phyloP scores from a whole-genome alignment of 495 filamentous ascomycete species.

The Aspergillus biplanus region DNA sequence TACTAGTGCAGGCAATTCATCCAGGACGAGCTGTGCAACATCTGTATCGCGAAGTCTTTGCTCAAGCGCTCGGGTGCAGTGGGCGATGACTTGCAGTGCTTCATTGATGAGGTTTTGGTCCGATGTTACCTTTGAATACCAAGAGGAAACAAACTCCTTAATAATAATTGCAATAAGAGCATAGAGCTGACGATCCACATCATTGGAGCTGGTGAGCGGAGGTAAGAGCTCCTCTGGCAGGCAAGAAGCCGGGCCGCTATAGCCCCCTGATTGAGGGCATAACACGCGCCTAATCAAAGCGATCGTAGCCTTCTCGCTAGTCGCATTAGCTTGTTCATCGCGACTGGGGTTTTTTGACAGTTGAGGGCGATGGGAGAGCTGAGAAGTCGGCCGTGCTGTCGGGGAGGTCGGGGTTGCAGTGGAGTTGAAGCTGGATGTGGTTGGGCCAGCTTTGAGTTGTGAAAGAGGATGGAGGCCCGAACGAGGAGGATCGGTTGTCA shows the following conservation, averaged over 20 bases:
- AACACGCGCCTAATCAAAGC: slow-evolving; percentile 67
- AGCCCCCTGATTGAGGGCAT: slow-evolving; percentile 55
- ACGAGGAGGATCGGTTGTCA: slow-evolving; percentile 44
- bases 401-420: slow-evolving; percentile 25
- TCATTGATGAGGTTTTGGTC: slow-evolving; percentile 87
- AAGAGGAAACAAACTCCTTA: slow-evolving; percentile 84
- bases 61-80: slow-evolving; percentile 85
- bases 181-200: slow-evolving; percentile 89
- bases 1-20: slow-evolving; percentile 84
- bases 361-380: slow-evolving; percentile 39
- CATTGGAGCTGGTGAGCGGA: slow-evolving; percentile 89
- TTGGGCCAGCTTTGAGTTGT: slow-evolving; percentile 54
- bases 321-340: slow-evolving; percentile 40
- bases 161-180: slow-evolving; percentile 87
- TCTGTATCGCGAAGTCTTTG: slow-evolving; percentile 81
- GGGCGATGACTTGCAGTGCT: slow-evolving; percentile 84
- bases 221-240: slow-evolving; percentile 81
- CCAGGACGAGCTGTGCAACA: slow-evolving; percentile 78
- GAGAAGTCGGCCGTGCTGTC: slow-evolving; percentile 34
- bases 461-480: slow-evolving; percentile 50
- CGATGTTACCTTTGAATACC: slow-evolving; percentile 90
- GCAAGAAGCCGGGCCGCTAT: slow-evolving; percentile 45
- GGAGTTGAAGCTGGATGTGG: slow-evolving; percentile 50
- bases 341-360: slow-evolving; percentile 29
- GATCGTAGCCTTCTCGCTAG: slow-evolving; percentile 59